Conservation (phyloP, 1,284 basidiomycete species). For the Xerocomus amazonicus region DNA sequence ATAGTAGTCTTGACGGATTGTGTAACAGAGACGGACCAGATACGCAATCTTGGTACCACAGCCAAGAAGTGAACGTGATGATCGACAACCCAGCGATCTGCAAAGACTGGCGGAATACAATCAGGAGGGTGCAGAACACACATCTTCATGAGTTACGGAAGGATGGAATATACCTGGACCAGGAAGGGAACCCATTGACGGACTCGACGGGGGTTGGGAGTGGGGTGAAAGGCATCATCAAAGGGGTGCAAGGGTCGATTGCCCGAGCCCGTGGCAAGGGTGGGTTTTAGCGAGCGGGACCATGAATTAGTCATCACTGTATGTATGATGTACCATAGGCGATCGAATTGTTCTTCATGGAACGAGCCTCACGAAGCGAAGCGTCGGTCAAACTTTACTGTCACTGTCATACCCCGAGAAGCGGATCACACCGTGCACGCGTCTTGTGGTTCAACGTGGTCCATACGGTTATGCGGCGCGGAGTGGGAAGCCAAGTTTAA, state of each 20-base stretch:
- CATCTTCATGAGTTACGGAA: slow-evolving; percentile 55
- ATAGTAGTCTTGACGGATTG: neutral
- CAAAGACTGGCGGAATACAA: slow-evolving; percentile 59
- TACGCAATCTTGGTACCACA: slow-evolving; percentile 78
- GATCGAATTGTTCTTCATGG: no score
- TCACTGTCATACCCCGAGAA: neutral
- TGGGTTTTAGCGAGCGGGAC: slow-evolving; percentile 27
- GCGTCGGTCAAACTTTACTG: neutral
- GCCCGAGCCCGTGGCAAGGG: slow-evolving; percentile 34
- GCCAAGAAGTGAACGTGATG: slow-evolving; percentile 76
- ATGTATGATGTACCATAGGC: slow-evolving; percentile 7
- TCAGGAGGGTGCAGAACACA: slow-evolving; percentile 70
- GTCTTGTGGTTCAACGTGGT: slow-evolving; percentile 3
- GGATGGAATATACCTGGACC: slow-evolving; percentile 69
- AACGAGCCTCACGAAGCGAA: no score
- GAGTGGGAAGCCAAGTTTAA: slow-evolving; percentile 36
- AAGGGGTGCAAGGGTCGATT: slow-evolving; percentile 34
- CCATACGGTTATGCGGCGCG: slow-evolving; percentile 15
- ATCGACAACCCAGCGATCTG: slow-evolving; percentile 62
- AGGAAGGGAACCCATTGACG: slow-evolving; percentile 42
- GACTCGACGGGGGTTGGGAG: slow-evolving; percentile 33
- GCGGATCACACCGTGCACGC: neutral
- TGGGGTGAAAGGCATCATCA: slow-evolving; percentile 30
- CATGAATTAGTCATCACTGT: neutral
- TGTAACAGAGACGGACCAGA: slow-evolving; percentile 34